Percentiles rank a stretch among this genome's conserved stretches.
These are phyloP conservation scores for Wickerhamomyces sp. DNA, from an alignment of 1,139 yeast species.

Conservation along the genomic window DNA sequence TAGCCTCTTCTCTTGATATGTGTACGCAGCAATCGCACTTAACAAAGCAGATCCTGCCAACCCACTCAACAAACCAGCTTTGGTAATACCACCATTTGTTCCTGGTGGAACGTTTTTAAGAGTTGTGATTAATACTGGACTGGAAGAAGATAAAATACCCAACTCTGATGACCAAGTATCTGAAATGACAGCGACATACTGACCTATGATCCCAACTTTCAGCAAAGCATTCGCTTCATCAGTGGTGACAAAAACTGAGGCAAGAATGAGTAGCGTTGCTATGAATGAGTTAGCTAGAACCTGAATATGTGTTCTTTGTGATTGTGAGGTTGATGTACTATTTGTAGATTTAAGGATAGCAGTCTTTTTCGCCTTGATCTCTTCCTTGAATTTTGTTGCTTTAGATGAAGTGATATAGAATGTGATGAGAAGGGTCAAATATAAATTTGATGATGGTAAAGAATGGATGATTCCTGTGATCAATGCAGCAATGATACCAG, in stretches of 20 bases:
- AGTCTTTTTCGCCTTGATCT: constrained; percentile 19
- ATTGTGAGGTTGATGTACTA: constrained; percentile 10
- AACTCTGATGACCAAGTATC: constrained; percentile 48
- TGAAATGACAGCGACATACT: constrained; percentile 42
- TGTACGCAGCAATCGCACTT: constrained; percentile 26
- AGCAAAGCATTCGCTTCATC: constrained; percentile 6
- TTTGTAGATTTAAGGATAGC: constrained; percentile 23
- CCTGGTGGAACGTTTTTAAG: constrained; percentile 40
- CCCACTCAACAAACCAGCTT: constrained; percentile 36
- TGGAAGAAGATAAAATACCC: constrained; percentile 36
- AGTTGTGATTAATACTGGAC: constrained; percentile 39
- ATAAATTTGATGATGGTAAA: constrained; percentile 31
- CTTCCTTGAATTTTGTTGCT: constrained; percentile 33
- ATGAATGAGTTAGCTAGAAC: constrained; percentile 38
- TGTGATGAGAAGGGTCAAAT: constrained; percentile 29
- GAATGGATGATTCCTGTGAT: constrained; percentile 38
- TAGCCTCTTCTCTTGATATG: constrained; percentile 11
- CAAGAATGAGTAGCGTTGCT: constrained; percentile 26
- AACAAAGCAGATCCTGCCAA: constrained; percentile 34
- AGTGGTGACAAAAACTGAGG: constrained; percentile 1
- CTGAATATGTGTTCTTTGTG: constrained; percentile 35
- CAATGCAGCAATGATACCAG: constrained; percentile 35
- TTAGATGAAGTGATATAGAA: constrained; percentile 38
- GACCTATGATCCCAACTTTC: constrained; percentile 33
- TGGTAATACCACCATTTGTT: constrained; percentile 45